Evolutionary conservation across 306 rosid genomes (phyloP), one percentile per base, ranked within the genome.

Genomic region (Dryas drummondii): DNA sequence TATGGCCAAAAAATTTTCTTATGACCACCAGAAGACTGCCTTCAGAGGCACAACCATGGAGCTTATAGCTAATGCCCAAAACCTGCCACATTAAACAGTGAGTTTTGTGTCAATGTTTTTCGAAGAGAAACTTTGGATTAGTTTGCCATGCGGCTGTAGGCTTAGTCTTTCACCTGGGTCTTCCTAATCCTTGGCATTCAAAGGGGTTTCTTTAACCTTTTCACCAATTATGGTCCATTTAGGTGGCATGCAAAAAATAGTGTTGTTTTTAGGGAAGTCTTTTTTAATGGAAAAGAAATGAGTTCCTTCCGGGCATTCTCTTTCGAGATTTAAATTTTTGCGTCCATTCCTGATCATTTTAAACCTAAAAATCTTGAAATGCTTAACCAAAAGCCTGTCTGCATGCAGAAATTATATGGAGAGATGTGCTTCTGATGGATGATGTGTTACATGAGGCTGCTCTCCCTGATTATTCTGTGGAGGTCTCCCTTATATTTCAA

Each of bases 371-470:
- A 17, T 68, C 19, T 61, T 15, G 42, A 59, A 42, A 14, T 68
- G 73, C 52, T 48, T 78, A 79, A 80, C 70, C 53, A 64, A 69
- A 67, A 47, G 41, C 55, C 75, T 44, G 49, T 64, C 41, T 79
- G 59, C 73, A 41, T 40, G 71, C 89, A 91, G 97, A 90, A 75
- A 75, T 83, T 78, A 79, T 84, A 59, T 89, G 94, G 97, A 83
- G 75, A 82, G 91, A 91, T 71, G 88, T 84, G 40, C 87, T 87
- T 71, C 78, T 84, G 78, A 80, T 91, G 85, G 97, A 91, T 82
- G 92, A 86, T 76, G 88, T 87, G 74, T 78, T 91, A 68, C 82
- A 71, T 55, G 97, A 91, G 82, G 97, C 89, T 59, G 79, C 82
- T 82, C 88, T 91, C 59, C 80, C 84, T 48, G 70, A 84, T 79